Conservation (phyloP, 192 early-diverging fungal species). For the Coemansia sp. region DNA sequence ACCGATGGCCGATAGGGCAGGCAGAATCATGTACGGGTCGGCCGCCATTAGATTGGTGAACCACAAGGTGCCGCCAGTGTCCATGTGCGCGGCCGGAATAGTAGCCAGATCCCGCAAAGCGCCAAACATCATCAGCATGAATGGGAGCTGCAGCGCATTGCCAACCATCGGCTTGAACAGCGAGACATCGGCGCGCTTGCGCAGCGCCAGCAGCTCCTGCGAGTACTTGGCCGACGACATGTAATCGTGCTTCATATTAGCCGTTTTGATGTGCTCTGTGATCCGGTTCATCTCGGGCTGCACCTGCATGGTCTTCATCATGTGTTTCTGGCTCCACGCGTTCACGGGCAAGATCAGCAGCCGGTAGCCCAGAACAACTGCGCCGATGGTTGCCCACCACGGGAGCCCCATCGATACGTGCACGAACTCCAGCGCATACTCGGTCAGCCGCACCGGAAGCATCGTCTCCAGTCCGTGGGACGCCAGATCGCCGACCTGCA, state of each 20-base stretch:
- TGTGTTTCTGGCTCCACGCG: slow-evolving; percentile 67
- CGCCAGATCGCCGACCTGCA: slow-evolving; percentile 83
- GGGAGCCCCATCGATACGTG: slow-evolving; percentile 81
- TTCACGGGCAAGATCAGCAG: slow-evolving; percentile 66
- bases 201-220: slow-evolving; percentile 59
- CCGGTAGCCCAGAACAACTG: slow-evolving; percentile 65
- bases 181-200: slow-evolving; percentile 59
- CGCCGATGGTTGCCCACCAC: slow-evolving; percentile 90
- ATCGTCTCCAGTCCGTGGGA: slow-evolving; percentile 71
- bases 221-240: slow-evolving; percentile 47
- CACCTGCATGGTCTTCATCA: slow-evolving; percentile 63
- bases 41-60: slow-evolving; percentile 75
- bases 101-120: slow-evolving; percentile 76
- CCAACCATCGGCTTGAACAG: slow-evolving; percentile 61
- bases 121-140: slow-evolving; percentile 83
- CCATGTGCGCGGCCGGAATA: slow-evolving; percentile 75
- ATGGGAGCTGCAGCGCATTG: slow-evolving; percentile 67
- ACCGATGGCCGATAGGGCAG: slow-evolving; percentile 61
- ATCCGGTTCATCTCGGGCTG: slow-evolving; percentile 68
- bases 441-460: slow-evolving; percentile 66
- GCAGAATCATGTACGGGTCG: slow-evolving; percentile 83
- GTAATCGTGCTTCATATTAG: slow-evolving; percentile 58
- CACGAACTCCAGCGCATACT: slow-evolving; percentile 71
- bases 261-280: slow-evolving; percentile 59
- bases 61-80: slow-evolving; percentile 74